These are phyloP conservation scores for Zalerion maritima DNA, from an alignment of 495 filamentous ascomycete genomes.

Conservation along the genomic window DNA sequence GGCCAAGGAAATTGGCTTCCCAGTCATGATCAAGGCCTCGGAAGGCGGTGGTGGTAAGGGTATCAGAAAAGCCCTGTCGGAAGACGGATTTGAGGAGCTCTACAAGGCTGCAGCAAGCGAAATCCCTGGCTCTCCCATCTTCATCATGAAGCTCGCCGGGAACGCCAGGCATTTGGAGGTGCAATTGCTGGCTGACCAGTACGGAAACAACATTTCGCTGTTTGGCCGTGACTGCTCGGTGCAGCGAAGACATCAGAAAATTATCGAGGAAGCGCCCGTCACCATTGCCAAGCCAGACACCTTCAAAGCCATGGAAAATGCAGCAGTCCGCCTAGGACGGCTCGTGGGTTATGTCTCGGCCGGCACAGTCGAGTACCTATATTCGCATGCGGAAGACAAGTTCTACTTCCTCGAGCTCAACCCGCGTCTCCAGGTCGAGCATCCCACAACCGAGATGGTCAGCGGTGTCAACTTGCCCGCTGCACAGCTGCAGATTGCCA, in stretches of 20 bases:
- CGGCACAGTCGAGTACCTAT: conserved; percentile 97
- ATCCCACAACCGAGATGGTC: conserved; percentile 99
- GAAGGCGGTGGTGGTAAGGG: conserved; percentile 99
- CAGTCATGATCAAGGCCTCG: conserved; percentile 99
- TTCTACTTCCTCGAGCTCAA: conserved; percentile 99
- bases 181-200: conserved; percentile 93
- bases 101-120: conserved; percentile 95
- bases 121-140: conserved; percentile 98
- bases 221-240: conserved; percentile 99
- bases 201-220: conserved; percentile 98
- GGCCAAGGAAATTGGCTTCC: conserved; percentile 86
- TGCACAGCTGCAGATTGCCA: conserved; percentile 95
- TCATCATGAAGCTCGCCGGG: conserved; percentile 99
- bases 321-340: conserved; percentile 81
- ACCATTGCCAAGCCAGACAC: conserved; percentile 81
- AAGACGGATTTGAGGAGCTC: conserved; percentile 67
- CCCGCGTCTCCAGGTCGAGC: conserved; percentile 96
- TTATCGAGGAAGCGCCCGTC: conserved; percentile 97
- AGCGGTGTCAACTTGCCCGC: conserved; percentile 94
- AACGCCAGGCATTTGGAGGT: conserved; percentile 96
- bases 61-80: conserved; percentile 86
- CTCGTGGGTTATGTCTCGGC: conserved; percentile 97
- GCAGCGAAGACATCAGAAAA: conserved; percentile 97
- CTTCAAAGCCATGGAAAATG: conserved; percentile 93
- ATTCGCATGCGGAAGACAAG: conserved; percentile 94